phyloP scores from a whole-genome alignment of 331 rosid species.

The Erythrophleum ivorense region DNA sequence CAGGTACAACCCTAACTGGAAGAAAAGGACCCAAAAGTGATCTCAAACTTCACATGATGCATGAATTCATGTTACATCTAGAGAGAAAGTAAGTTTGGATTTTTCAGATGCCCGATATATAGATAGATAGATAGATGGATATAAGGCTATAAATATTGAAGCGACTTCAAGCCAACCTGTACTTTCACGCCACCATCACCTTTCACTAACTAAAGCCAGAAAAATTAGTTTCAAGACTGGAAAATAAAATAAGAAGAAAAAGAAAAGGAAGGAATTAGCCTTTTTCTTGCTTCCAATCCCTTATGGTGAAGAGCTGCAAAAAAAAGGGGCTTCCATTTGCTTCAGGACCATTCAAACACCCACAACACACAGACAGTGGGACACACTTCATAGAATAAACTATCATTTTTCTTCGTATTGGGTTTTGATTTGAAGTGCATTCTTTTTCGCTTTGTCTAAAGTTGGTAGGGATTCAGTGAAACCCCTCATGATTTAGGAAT shows the following conservation, averaged over 20 bases:
- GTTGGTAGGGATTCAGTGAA: conserved; percentile 65
- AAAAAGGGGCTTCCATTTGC: conserved; percentile 27
- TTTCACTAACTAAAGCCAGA: conserved; percentile 51
- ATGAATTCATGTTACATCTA: conserved; percentile 41
- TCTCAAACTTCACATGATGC: conserved; percentile 50
- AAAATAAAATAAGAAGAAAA: neutral
- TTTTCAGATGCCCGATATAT: conserved; percentile 43
- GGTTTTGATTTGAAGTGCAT: conserved; percentile 51
- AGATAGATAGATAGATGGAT: conserved; percentile 34
- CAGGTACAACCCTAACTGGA: conserved; percentile 6
- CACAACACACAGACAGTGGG: conserved; percentile 40
- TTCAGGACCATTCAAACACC: conserved; percentile 45
- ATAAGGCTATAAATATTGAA: conserved; percentile 23
- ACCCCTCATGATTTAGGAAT: conserved; percentile 55
- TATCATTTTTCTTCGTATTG: conserved; percentile 35
- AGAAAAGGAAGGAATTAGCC: conserved; percentile 22
- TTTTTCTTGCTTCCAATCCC: conserved; percentile 35
- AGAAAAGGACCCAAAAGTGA: conserved; percentile 31
- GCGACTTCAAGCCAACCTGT: conserved; percentile 47
- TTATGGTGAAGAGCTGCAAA: neutral
- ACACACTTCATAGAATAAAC: conserved; percentile 41
- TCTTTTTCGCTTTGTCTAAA: conserved; percentile 50
- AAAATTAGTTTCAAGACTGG: conserved; percentile 19
- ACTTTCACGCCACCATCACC: conserved; percentile 54
- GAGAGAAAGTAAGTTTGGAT: conserved; percentile 21